Evolutionary conservation across 345 rosid genomes (phyloP).

Genomic region (Populus tremula): DNA sequence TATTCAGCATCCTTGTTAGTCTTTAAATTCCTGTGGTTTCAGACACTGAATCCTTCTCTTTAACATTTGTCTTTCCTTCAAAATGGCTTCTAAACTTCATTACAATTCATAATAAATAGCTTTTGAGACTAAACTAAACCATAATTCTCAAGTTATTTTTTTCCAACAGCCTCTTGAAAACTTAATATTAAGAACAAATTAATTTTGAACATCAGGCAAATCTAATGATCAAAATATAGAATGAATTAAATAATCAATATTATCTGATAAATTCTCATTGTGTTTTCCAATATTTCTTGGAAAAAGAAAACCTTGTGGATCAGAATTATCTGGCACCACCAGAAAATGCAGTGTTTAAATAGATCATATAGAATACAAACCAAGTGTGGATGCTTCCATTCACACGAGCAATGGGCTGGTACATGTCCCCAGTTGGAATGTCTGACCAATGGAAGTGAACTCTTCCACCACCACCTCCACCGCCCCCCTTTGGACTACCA

Average conservation of each 20-base stretch:
- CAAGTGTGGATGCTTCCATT: constrained; percentile 64
- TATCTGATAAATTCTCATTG: neutral
- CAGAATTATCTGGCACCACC: neutral
- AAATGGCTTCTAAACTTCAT: neutral
- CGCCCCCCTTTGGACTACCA: constrained; percentile 75
- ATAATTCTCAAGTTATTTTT: neutral
- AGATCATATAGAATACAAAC: constrained; percentile 41
- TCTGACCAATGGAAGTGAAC: constrained; percentile 98
- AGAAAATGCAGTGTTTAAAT: neutral
- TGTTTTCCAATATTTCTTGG: neutral
- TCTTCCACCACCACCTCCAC: constrained; percentile 99
- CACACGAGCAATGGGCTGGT: constrained; percentile 92
- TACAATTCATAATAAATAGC: neutral
- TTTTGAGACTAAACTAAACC: neutral
- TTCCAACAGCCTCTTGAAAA: neutral
- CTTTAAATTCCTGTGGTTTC: neutral
- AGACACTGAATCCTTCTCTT: neutral
- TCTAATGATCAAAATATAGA: neutral
- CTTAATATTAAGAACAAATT: neutral
- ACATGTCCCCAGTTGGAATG: constrained; percentile 94
- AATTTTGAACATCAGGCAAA: neutral
- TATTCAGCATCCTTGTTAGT: neutral
- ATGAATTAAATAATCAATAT: constrained; percentile 1
- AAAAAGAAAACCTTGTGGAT: neutral
- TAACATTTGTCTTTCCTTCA: neutral